A percentile compares a stretch with the other conserved stretches of the same genome.
Conservation (phyloP, 75 land plant species). For the Chamaecyparis obtusa region DNA sequence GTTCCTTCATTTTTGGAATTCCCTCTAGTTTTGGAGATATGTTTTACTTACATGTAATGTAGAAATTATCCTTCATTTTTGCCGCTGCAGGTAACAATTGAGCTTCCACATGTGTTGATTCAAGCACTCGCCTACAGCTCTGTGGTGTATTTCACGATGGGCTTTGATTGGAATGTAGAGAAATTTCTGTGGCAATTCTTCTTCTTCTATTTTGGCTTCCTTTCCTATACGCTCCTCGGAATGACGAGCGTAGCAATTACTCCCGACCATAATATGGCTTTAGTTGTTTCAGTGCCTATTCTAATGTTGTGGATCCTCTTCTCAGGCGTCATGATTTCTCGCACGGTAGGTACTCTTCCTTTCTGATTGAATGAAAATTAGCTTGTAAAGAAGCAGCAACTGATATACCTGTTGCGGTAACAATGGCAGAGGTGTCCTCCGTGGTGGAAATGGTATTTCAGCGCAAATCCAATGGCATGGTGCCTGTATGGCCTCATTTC, state of each 20-base stretch:
- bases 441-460: constrained; percentile 41
- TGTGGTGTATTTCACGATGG: constrained; percentile 52
- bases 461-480: constrained; percentile 29
- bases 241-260: constrained; percentile 61
- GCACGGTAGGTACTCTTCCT: constrained; percentile 36
- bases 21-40: no score
- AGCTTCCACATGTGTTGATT: constrained; percentile 49
- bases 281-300: constrained; percentile 42
- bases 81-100: constrained; percentile 41
- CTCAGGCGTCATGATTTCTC: constrained; percentile 68
- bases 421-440: constrained; percentile 19
- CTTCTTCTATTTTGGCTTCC: constrained; percentile 45
- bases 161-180: constrained; percentile 35
- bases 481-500: constrained; percentile 28
- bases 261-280: constrained; percentile 46
- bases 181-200: constrained; percentile 63
- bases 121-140: constrained; percentile 40
- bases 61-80: not conserved
- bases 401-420: not conserved
- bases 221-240: constrained; percentile 60
- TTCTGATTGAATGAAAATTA: not conserved
- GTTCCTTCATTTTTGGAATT: no score
- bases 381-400: not conserved
- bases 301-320: constrained; percentile 61
- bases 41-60: not conserved